Evolutionary conservation across 352 stramenopile genomes (phyloP), one percentile per base, ranked within the genome.

Genomic region (Thalassiosira gravida): DNA sequence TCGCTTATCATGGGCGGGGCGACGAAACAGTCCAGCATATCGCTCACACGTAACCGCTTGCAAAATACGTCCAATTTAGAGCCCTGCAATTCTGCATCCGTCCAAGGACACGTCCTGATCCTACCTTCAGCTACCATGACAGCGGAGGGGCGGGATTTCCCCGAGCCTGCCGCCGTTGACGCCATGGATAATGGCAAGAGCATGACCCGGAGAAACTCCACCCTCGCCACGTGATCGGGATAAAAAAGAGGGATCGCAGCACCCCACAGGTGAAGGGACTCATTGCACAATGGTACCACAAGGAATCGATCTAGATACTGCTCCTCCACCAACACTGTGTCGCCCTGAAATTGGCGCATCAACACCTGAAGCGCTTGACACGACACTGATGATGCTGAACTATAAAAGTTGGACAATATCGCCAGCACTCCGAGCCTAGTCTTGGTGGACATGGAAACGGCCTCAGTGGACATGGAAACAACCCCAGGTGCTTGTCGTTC

Each of bases 1-100:
- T 65, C 35, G 22, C 11, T 20, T 30, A 80, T 32, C 67, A 82
- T 71, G 65, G 62, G 80, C 52, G 42, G 69, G 16, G 74, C 74
- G 0, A 92, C 69, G 67, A 91, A 85, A 58, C 20, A 67, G 62
- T 90, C 71, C 0, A 93, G 67, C 62, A 93, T 80, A 69, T 93
- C 88, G 35, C 67, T 86, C 55, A 90, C 85, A 55, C 86, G 35
- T 0, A 93, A 59, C 25, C 88, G 86, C 61, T 82, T 80, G 59
- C 86, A 91, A 25, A 93, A 62, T n/a, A 90, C 71, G 37, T 91
- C 78, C 18, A 92, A 57, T 57, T 85, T 87, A 2, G 55, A 67
- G 53, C 18, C 42, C 55, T 68, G 62, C 29, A 86, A 46, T 53
- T 86, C 72, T 24, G 6, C 11, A 58, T 80, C 67, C 52, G 42